Evolutionary conservation across 177 flowering plant genomes (phyloP).

Genomic region (Vitis hybrid): DNA sequence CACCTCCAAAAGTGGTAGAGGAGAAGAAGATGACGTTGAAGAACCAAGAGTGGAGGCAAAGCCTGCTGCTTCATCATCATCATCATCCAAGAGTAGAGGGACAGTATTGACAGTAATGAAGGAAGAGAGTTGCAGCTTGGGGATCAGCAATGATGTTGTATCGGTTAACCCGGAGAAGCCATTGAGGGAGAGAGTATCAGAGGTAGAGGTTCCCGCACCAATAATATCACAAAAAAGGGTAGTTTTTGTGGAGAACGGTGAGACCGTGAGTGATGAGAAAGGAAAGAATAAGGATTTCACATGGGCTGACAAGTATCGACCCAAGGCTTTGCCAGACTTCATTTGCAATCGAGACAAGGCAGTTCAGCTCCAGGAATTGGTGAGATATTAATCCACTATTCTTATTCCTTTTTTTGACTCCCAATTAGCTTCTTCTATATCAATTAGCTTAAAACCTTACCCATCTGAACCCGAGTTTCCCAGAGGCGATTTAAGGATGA

Average conservation of each 20-base stretch:
- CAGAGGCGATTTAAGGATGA: neutral
- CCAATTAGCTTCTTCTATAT: too few relatives aligned
- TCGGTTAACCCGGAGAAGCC: slow-evolving; percentile 29
- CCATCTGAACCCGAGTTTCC: too few relatives aligned
- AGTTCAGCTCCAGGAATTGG: slow-evolving; percentile 32
- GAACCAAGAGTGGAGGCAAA: too few relatives aligned
- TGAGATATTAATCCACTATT: slow-evolving; percentile 12
- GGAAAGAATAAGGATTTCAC: slow-evolving; percentile 20
- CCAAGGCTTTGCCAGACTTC: slow-evolving; percentile 44
- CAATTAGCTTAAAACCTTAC: too few relatives aligned
- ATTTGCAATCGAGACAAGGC: slow-evolving; percentile 55
- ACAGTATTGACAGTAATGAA: too few relatives aligned
- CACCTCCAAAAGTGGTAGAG: slow-evolving; percentile 10
- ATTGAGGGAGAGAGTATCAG: slow-evolving; percentile 56
- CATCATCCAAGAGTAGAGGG: too few relatives aligned
- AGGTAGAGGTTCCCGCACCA: neutral
- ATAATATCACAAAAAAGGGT: neutral
- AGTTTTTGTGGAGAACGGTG: neutral
- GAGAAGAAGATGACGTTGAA: neutral
- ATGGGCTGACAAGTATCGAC: slow-evolving; percentile 59
- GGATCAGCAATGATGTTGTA: neutral
- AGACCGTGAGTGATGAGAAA: neutral
- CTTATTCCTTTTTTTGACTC: neutral
- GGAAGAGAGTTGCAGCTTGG: neutral
- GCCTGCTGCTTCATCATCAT: too few relatives aligned